Conservation (phyloP, 2,329 filamentous ascomycete genomes). For the Byssoonygena ceratinophila region DNA sequence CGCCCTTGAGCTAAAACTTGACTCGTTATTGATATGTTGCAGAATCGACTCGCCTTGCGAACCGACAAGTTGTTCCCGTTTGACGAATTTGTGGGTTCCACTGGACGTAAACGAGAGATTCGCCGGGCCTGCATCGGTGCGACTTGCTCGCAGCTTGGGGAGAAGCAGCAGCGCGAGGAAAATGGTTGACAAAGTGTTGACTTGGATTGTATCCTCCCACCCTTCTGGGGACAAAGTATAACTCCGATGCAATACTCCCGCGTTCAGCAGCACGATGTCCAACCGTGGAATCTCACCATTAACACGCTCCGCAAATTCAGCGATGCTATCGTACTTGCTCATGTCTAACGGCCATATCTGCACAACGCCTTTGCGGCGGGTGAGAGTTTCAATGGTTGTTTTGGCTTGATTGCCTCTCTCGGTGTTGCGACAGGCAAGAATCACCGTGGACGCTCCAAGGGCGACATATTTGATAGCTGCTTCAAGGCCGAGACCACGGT, state of each 20-base stretch:
- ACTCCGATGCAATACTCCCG: constrained; percentile 34
- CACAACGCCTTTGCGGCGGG: constrained; percentile 27
- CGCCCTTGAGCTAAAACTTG: constrained; percentile 23
- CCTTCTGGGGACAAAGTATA: constrained; percentile 34
- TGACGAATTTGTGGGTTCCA: constrained; percentile 30
- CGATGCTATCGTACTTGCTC: constrained; percentile 37
- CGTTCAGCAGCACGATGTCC: constrained; percentile 40
- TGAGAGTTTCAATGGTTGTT: constrained; percentile 27
- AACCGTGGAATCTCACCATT: constrained; percentile 30
- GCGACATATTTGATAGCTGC: constrained; percentile 40
- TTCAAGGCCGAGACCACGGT: constrained; percentile 42
- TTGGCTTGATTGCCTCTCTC: constrained; percentile 37
- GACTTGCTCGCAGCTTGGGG: constrained; percentile 35
- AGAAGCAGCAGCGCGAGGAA: constrained; percentile 45
- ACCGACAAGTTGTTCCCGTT: constrained; percentile 21
- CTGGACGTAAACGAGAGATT: constrained; percentile 40
- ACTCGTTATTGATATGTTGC: constrained; percentile 26
- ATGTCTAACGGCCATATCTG: constrained; percentile 41
- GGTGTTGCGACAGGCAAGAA: constrained; percentile 39
- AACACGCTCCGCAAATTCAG: constrained; percentile 33
- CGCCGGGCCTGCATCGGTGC: constrained; percentile 23
- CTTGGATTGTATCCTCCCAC: constrained; percentile 46
- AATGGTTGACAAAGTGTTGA: constrained; percentile 49
- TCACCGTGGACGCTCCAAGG: constrained; percentile 34
- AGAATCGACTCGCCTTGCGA: constrained; percentile 22